Conservation (phyloP, 2,329 filamentous ascomycete genomes). For the Fusarium sp. region DNA sequence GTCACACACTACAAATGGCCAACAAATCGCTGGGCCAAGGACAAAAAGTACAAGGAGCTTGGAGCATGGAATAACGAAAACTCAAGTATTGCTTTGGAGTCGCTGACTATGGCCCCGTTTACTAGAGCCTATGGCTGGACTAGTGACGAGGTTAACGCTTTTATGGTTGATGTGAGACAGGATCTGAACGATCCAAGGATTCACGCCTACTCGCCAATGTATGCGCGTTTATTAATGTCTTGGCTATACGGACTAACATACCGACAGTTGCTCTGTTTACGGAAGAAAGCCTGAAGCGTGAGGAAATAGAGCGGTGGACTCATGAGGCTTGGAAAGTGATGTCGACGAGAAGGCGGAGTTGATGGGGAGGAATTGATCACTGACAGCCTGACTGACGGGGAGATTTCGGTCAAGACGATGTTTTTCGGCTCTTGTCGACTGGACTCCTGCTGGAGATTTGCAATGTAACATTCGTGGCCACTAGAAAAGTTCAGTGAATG, state of each 20-base stretch:
- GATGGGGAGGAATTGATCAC: too few relatives aligned
- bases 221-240: not conserved
- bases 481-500: too few relatives aligned
- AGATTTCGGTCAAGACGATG: too few relatives aligned
- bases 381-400: too few relatives aligned
- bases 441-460: too few relatives aligned
- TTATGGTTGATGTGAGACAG: slow-evolving; percentile 13
- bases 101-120: slow-evolving; percentile 18
- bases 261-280: not conserved
- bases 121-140: slow-evolving; percentile 19
- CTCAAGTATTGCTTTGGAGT: slow-evolving; percentile 37
- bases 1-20: slow-evolving; percentile 60
- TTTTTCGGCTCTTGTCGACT: too few relatives aligned
- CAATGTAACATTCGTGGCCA: too few relatives aligned
- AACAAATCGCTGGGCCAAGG: slow-evolving; percentile 60
- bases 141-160: slow-evolving; percentile 9
- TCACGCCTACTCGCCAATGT: slow-evolving; percentile 28
- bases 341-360: too few relatives aligned
- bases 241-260: not conserved
- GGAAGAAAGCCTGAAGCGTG: not conserved
- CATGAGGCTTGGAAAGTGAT: too few relatives aligned
- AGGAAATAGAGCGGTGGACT: too few relatives aligned
- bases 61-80: slow-evolving; percentile 48
- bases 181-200: slow-evolving; percentile 17
- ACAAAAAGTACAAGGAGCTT: slow-evolving; percentile 60